Evolutionary conservation across 495 filamentous ascomycete species (phyloP), one percentile per base, ranked within the genome.

Genomic region (Lophiostoma macrostomum): DNA sequence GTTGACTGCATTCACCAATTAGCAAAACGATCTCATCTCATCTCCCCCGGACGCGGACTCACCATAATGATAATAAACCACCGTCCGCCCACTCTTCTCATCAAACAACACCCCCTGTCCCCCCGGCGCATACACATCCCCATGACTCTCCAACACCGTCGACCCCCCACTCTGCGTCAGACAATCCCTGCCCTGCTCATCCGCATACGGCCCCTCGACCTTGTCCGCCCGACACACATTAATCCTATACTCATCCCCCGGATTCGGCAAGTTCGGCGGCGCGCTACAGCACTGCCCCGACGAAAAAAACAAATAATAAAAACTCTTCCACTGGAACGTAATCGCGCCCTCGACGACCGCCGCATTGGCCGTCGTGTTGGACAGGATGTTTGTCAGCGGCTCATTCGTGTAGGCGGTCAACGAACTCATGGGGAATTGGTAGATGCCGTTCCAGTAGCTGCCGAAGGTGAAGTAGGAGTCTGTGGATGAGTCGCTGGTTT

Each of bases 291-390:
- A 87, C 24, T 67, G 60, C 0, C 86, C 85, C 24, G 72, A 67
- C 40, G 78, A 82, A 68, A 78, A 85, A 56, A 85, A 82, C 2
- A 90, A 66, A 51, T 86, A 88, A 56, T 81, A 87, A 49, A 74
- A 86, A 1, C 57, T 66, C 0, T 69, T 71, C 16, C 76, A 48
- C 48, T 77, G 67, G 72, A 79, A 84, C 51, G 81, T 57, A 53
- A 73, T 82, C 0, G 74, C 43, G 1, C 76, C 86, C 60, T 90
- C 55, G 1, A 20, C 84, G 31, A 77, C 69, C 4, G 77, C 74
- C 32, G 75, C 75, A 25, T 73, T 71, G 0, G 72, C 74, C 4
- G 70, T 73, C 0, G 69, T 55, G 59, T 86, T 80, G 53, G 72
- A 80, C 0, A 79, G 76, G 14, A 88, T 50, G 46, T 84, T 76